Conservation (phyloP, 192 early-diverging fungal genomes). For the Ambispora gerdemannii region DNA sequence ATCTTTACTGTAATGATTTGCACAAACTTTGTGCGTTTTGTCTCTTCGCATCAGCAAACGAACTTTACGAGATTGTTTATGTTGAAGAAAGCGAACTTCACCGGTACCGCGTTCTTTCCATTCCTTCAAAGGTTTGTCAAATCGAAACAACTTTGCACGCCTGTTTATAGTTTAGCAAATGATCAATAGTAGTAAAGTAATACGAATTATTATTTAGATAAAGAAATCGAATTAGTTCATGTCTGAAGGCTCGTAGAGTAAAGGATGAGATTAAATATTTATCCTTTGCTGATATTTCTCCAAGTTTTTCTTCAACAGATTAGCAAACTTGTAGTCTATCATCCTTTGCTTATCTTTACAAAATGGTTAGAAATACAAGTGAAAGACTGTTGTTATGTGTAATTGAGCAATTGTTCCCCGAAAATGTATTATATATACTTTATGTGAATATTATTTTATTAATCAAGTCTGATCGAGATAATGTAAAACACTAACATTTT, state of each 20-base stretch:
- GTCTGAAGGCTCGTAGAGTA: constrained; percentile 25
- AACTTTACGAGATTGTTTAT: constrained; percentile 85
- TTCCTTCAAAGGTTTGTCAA: constrained; percentile 85
- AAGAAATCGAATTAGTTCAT: background rate
- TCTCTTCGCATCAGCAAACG: constrained; percentile 99
- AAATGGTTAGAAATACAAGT: constrained; percentile 6
- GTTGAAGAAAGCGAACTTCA: constrained; percentile 93
- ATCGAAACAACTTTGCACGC: constrained; percentile 97
- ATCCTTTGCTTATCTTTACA: background rate
- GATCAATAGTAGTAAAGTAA: constrained; percentile 21
- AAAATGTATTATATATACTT: background rate
- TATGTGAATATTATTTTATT: background rate
- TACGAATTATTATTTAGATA: background rate
- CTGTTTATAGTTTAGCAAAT: constrained; percentile 40
- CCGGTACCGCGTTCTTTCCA: constrained; percentile 99
- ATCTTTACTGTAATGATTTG: constrained; percentile 84
- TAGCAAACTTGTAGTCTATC: constrained; percentile 25
- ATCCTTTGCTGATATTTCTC: constrained; percentile 11
- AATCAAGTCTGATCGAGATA: background rate
- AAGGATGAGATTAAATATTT: background rate
- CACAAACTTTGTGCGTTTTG: constrained; percentile 98
- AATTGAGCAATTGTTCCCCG: background rate
- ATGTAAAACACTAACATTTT: constrained; percentile 63
- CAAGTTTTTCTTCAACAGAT: constrained; percentile 26
- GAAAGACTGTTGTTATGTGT: background rate